phyloP scores from a whole-genome alignment of 2,329 filamentous ascomycete species.

The Xenoacremonium recifei region DNA sequence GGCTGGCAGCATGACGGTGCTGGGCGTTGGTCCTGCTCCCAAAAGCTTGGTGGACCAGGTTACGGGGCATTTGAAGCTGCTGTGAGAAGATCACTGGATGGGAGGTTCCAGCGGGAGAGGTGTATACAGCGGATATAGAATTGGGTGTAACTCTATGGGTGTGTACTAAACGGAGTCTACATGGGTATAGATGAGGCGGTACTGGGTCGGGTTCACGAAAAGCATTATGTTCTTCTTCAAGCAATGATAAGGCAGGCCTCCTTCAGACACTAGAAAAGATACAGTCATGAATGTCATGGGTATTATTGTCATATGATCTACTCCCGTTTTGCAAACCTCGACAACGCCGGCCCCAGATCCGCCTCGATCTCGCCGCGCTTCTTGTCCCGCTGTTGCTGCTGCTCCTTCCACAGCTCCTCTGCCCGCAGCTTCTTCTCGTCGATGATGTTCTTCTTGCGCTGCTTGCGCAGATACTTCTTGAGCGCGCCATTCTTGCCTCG shows the following conservation, averaged over 20 bases:
- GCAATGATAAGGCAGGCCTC: too few relatives aligned
- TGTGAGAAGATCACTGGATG: too few relatives aligned
- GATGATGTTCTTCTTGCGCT: slow-evolving; percentile 88
- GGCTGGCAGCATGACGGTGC: slow-evolving; percentile 84
- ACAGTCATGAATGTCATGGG: slow-evolving; percentile 14
- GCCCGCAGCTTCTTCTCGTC: slow-evolving; percentile 90
- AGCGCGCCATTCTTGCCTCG: slow-evolving; percentile 88
- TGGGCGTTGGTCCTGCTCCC: slow-evolving; percentile 80
- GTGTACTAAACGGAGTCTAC: not conserved
- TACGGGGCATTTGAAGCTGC: slow-evolving; percentile 78
- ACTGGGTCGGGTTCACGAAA: slow-evolving; percentile 12
- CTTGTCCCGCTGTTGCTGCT: slow-evolving; percentile 64
- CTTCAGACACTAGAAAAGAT: too few relatives aligned
- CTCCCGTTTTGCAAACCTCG: slow-evolving; percentile 77
- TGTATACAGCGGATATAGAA: not conserved
- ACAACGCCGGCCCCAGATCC: slow-evolving; percentile 81
- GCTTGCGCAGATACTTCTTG: slow-evolving; percentile 87
- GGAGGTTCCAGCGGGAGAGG: too few relatives aligned
- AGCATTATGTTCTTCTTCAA: slow-evolving; percentile 14
- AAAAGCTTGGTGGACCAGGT: slow-evolving; percentile 85
- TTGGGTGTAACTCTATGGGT: not conserved
- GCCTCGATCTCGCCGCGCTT: slow-evolving; percentile 62
- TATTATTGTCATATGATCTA: slow-evolving; percentile 34
- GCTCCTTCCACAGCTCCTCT: slow-evolving; percentile 76
- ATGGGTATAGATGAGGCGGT: too few relatives aligned